Evolutionary conservation across 257 asterid genomes (phyloP), one percentile per base, ranked within the genome.

Genomic region (Ophiorrhiza pumila): DNA sequence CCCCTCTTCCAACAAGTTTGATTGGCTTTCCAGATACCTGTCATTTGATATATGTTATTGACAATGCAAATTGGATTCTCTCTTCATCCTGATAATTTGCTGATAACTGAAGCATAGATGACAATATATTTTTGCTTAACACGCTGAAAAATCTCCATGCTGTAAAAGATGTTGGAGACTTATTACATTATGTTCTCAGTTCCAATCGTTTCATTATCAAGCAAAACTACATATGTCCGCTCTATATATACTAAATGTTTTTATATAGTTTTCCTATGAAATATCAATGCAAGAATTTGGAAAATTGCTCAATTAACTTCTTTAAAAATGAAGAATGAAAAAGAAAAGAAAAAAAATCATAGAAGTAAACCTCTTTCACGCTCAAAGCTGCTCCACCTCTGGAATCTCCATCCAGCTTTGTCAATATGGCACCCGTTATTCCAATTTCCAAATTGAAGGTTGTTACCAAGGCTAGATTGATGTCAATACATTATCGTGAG

Each of bases 371-470:
- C 98, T 94, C 99, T 82, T 87, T 91, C 62, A 94, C 97, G 71
- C 97, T 90, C 86, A 94, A 87, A 69, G 99, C 99, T 60, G 99
- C 97, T 81, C 99, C 99, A 74, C 99, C 99, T 89, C 99, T 88
- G 71, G 99, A 94, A 83, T 94, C 99, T 41, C 99, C 99, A 82
- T 94, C 99, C 59, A 94, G 87, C 88, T 94, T 94, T 62, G 98
- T 88, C 83, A 94, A 79, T 79, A 94, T 91, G 82, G 99, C 97
- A 79, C 99, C 99, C 69, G 99, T 90, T 74, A 94, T 94, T 83
- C 99, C 99, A 80, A 94, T 91, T 80, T 94, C 99, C 73, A 94
- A 85, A 82, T 94, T 91, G 95, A 94, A 94, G 65, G 99, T 87
- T 41, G 99, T 85, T 65, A 94, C 97, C 90, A 94, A 76, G 42